Conservation (phyloP, 2,329 filamentous ascomycete species). For the Geosmithia flava region DNA sequence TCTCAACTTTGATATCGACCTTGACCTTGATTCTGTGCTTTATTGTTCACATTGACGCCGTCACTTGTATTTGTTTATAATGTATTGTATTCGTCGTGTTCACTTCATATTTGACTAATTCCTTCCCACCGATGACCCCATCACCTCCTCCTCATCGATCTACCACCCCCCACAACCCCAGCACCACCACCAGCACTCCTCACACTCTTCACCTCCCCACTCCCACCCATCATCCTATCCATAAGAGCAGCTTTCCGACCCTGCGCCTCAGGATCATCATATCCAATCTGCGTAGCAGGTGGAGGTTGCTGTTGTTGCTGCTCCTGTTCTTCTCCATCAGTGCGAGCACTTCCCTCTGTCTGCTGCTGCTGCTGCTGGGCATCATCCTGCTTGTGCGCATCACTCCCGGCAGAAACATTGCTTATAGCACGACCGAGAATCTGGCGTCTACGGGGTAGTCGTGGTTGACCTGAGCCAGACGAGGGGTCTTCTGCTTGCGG, state of each 20-base stretch:
- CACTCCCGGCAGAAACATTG: constrained; percentile 41
- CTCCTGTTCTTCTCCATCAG: constrained; percentile 10
- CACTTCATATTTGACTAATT: no score
- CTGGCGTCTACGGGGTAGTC: constrained; percentile 26
- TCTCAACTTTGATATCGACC: no score
- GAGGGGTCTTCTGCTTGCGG: neutral
- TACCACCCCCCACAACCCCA: no score
- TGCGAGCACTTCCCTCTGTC: constrained; percentile 5
- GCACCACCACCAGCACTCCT: no score
- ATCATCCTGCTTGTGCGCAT: constrained; percentile 1
- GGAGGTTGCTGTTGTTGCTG: constrained; percentile 11
- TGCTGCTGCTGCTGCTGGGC: constrained; percentile 1
- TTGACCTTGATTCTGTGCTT: no score
- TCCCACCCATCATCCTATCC: constrained; percentile 25
- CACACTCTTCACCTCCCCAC: neutral
- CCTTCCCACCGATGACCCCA: no score
- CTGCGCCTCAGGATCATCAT: constrained; percentile 36
- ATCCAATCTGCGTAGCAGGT: constrained; percentile 39
- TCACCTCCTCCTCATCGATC: no score
- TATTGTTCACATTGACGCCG: no score
- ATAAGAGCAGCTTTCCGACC: constrained; percentile 29
- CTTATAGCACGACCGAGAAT: constrained; percentile 47
- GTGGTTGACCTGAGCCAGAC: constrained; percentile 1
- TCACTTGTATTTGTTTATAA: no score
- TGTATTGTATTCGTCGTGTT: no score